Conservation (phyloP, 2,329 filamentous ascomycete species). For the Trichoderma afroharzianum region DNA sequence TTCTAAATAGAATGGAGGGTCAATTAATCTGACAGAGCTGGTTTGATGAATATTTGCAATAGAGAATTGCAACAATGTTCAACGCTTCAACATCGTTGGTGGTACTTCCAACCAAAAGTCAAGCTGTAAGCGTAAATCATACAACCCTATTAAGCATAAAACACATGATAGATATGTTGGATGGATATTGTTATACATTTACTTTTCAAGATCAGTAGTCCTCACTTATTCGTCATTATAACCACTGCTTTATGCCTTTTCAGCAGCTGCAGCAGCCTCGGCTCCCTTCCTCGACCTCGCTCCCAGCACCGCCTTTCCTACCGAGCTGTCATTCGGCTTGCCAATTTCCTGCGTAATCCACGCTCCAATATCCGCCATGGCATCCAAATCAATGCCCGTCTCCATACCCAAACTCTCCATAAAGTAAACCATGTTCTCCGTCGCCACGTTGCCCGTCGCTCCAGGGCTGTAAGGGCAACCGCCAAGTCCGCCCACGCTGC, state of each 20-base stretch:
- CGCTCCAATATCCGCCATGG: slow-evolving; percentile 62
- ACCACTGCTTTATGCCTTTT: background rate
- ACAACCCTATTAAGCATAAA: background rate
- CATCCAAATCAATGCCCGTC: slow-evolving; percentile 68
- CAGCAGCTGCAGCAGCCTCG: slow-evolving; percentile 26
- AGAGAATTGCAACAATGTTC: background rate
- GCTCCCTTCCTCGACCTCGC: slow-evolving; percentile 37
- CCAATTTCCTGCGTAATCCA: slow-evolving; percentile 68
- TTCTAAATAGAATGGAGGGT: background rate
- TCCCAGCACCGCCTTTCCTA: slow-evolving; percentile 62
- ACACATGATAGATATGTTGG: background rate
- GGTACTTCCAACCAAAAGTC: background rate
- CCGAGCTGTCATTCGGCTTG: slow-evolving; percentile 60
- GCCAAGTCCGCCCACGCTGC: slow-evolving; percentile 74
- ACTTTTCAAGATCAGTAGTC: too few species aligned
- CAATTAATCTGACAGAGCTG: background rate
- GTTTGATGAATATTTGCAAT: background rate
- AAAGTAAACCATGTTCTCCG: slow-evolving; percentile 79
- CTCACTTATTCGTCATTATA: background rate
- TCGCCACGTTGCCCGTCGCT: slow-evolving; percentile 81
- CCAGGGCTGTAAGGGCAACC: slow-evolving; percentile 84
- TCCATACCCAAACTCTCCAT: slow-evolving; percentile 69
- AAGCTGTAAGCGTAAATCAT: background rate
- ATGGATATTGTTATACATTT: background rate
- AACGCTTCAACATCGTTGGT: background rate